phyloP scores from a whole-genome alignment of 2,329 filamentous ascomycete species.

The Pyrenochaeta sp. region DNA sequence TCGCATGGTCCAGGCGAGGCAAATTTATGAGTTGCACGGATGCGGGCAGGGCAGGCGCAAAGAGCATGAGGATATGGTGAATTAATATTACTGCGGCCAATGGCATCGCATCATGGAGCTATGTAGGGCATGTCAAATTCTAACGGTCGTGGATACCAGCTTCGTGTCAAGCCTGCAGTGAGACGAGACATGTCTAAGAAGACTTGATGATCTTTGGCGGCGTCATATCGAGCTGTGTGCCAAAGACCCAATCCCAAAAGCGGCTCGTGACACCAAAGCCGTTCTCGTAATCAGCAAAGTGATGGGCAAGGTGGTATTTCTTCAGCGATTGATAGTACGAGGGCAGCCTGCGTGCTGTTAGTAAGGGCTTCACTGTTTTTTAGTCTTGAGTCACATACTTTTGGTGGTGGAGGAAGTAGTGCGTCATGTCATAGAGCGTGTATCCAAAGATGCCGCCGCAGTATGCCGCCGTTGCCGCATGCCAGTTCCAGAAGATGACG shows the following conservation, averaged over 20 bases:
- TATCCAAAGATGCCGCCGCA: constrained; percentile 95
- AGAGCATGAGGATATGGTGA: background rate
- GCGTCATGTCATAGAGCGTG: constrained; percentile 93
- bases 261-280: constrained; percentile 95
- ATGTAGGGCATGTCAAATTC: constrained; percentile 4
- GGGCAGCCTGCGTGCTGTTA: constrained; percentile 66
- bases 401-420: constrained; percentile 98
- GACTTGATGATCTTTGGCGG: constrained; percentile 60
- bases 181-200: constrained; percentile 14
- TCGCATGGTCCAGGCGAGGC: no score
- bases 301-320: constrained; percentile 96
- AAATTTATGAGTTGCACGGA: no score
- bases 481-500: constrained; percentile 86
- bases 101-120: constrained; percentile 3
- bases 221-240: constrained; percentile 75
- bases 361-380: background rate
- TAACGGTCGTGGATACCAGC: no score
- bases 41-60: no score
- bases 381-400: constrained; percentile 65
- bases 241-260: constrained; percentile 95
- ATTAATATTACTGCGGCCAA: constrained; percentile 16
- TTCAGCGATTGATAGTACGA: constrained; percentile 90
- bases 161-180: background rate
- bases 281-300: constrained; percentile 97
- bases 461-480: constrained; percentile 77